Evolutionary conservation across 177 flowering plant species (phyloP), one percentile per base, ranked within the genome.

Genomic region (Tripterygium wilfordii): DNA sequence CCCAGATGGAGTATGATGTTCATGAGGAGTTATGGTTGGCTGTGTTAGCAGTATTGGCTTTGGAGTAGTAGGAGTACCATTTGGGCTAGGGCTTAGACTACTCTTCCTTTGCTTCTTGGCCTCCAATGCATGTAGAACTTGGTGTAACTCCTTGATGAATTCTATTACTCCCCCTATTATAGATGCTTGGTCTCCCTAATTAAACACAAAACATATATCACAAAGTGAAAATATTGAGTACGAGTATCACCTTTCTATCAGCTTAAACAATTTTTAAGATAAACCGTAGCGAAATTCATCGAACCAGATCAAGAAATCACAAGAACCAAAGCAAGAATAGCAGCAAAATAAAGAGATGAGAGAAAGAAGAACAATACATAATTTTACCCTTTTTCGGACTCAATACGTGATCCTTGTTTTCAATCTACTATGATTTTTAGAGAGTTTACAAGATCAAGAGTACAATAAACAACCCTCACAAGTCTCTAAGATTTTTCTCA

Each of bases 181-280:
- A 0, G 98, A 92, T 45, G 96, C 98, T 75, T 88, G 96, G 47
- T 92, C 98, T 42, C 98, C 91, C 98, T 88, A 48, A 19, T 15
- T 6, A 31, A 47, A 28, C 36, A 49, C 19, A 19, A 19, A 37
- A 2, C 14, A 35, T 15, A 35, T 27, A 28, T 26, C 37, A 53
- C 20, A 39, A 8, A 28, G 14, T 33, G 7, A 49, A 29, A 15
- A 28, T 8, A 19, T 6, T n/a, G n/a, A n/a, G n/a, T n/a, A n/a
- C n/a, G n/a, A n/a, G n/a, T n/a, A n/a, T n/a, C n/a, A n/a, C n/a
- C n/a, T n/a, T n/a, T n/a, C n/a, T n/a, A n/a, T n/a, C n/a, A n/a
- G n/a, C n/a, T n/a, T n/a, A n/a, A n/a, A n/a, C n/a, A n/a, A n/a
- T n/a, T n/a, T n/a, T n/a, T n/a, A n/a, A n/a, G n/a, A n/a, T n/a